Evolutionary conservation across 768 basidiomycete species (phyloP).

Genomic region (Russula dissimulans): DNA sequence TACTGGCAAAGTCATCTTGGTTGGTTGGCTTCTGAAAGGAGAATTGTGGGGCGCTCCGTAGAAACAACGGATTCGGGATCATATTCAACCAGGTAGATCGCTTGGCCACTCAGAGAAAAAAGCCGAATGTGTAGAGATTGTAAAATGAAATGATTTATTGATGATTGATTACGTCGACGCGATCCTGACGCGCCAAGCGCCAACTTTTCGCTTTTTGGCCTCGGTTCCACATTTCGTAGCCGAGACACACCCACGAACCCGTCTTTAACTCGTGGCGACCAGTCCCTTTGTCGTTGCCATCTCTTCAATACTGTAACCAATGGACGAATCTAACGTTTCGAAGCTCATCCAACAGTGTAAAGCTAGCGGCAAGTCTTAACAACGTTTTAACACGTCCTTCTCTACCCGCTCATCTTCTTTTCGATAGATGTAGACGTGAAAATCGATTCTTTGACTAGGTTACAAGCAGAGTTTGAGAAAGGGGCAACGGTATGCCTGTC

Average conservation of each 20-base stretch:
- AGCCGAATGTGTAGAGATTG: no score
- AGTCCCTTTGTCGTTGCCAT: neutral
- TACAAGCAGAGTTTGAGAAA: slow-evolving; percentile 66
- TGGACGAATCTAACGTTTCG: slow-evolving; percentile 25
- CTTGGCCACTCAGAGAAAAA: slow-evolving; percentile 83
- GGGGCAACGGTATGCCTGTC: slow-evolving; percentile 49
- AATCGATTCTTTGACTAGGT: slow-evolving; percentile 70
- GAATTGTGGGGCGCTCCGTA: slow-evolving; percentile 13
- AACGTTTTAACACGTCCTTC: neutral
- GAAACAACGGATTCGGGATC: slow-evolving; percentile 86
- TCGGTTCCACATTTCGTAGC: neutral
- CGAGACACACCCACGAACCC: neutral
- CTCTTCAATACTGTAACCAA: slow-evolving; percentile 2
- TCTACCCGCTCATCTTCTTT: slow-evolving; percentile 7
- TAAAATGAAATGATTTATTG: neutral
- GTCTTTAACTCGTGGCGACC: neutral
- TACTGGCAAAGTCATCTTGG: neutral
- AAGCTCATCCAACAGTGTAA: slow-evolving; percentile 26
- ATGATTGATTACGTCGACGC: slow-evolving; percentile 2
- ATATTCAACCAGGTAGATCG: slow-evolving; percentile 68
- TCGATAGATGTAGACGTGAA: slow-evolving; percentile 66
- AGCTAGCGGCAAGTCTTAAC: slow-evolving; percentile 25
- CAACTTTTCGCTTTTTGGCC: neutral
- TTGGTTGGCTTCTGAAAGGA: slow-evolving; percentile 4
- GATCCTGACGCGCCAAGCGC: neutral